Conservation (phyloP, 768 basidiomycete genomes). For the Gloeopeniophorella convolvens region DNA sequence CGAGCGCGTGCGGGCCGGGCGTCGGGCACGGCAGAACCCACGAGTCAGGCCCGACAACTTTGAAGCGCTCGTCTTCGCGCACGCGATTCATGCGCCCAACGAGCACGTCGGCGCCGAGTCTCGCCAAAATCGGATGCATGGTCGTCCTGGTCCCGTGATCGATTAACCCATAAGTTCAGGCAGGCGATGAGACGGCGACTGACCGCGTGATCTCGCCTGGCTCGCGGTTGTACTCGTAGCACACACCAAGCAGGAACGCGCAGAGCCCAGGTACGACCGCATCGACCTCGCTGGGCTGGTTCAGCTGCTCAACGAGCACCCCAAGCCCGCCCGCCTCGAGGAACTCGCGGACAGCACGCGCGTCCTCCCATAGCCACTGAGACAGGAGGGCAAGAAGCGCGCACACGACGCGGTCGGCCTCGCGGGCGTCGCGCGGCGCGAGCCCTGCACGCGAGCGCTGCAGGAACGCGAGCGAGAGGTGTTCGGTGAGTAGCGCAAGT, state of each 20-base stretch:
- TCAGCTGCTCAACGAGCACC: constrained; percentile 90
- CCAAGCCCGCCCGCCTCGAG: constrained; percentile 86
- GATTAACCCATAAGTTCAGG: neutral
- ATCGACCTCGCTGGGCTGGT: constrained; percentile 82
- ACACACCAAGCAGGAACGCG: constrained; percentile 85
- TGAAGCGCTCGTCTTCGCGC: constrained; percentile 91
- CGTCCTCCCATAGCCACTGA: constrained; percentile 98
- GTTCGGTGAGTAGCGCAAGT: constrained; percentile 82
- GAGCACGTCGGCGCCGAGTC: constrained; percentile 85
- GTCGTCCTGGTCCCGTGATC: constrained; percentile 52
- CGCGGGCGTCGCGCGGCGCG: constrained; percentile 65
- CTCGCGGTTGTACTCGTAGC: constrained; percentile 95
- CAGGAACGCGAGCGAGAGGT: constrained; percentile 80
- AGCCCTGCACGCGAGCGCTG: constrained; percentile 63
- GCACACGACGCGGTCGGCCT: constrained; percentile 87
- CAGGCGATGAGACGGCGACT: constrained; percentile 23
- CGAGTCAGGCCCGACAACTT: constrained; percentile 78
- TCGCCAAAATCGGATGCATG: constrained; percentile 83
- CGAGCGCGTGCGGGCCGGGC: constrained; percentile 25
- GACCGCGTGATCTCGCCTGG: constrained; percentile 94
- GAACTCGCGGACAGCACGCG: constrained; percentile 80
- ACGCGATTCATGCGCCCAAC: constrained; percentile 80
- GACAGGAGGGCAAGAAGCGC: constrained; percentile 77
- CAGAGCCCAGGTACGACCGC: constrained; percentile 84
- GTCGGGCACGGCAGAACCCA: constrained; percentile 57